Evolutionary conservation across 257 asterid genomes (phyloP).

Genomic region (Nicotiana noctiflora): DNA sequence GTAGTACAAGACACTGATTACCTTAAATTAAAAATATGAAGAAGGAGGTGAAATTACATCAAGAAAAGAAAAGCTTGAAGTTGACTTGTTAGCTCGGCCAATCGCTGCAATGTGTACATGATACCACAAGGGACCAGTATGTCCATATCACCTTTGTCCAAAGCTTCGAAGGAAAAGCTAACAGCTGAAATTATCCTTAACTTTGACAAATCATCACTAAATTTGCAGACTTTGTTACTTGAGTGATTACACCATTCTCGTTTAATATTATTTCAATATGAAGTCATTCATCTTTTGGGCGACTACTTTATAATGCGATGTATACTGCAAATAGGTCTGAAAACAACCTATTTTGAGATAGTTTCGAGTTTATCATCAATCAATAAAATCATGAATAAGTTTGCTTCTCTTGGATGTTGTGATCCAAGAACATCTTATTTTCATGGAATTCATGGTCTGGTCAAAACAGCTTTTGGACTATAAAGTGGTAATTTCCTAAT

Average conservation of each 20-base stretch:
- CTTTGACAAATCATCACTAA: background rate
- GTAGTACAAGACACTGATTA: background rate
- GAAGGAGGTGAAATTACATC: background rate
- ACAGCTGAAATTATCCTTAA: background rate
- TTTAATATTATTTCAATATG: background rate
- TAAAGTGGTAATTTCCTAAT: background rate
- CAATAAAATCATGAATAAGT: background rate
- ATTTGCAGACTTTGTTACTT: background rate
- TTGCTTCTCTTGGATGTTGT: background rate
- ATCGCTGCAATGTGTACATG: background rate
- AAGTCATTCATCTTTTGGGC: background rate
- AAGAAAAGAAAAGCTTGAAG: background rate
- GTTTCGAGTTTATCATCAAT: background rate
- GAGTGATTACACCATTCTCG: background rate
- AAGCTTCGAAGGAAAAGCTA: background rate
- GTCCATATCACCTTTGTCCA: background rate
- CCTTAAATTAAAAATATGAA: background rate
- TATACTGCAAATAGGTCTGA: background rate
- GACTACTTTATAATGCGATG: background rate
- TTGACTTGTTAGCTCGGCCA: background rate
- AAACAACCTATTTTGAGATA: background rate
- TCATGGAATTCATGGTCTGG: background rate
- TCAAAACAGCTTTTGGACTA: background rate
- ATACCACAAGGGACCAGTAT: background rate
- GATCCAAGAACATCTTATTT: background rate